Percentiles rank a stretch among this genome's conserved stretches.
phyloP scores from a whole-genome alignment of 2,329 filamentous ascomycete genomes.

The Pseudocercospora crystallina region DNA sequence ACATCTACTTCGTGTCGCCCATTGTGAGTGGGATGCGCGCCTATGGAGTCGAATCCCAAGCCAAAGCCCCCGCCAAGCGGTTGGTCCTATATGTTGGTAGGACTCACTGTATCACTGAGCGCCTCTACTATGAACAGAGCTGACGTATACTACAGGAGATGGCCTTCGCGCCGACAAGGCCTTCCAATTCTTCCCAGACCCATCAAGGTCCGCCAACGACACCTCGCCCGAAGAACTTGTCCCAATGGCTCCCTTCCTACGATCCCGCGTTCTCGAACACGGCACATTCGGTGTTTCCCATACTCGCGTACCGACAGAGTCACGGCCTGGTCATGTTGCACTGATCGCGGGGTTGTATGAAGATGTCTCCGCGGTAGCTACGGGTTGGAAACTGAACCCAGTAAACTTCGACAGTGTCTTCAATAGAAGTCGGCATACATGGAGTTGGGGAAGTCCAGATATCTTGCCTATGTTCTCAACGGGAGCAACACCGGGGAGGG shows the following conservation, averaged over 20 bases:
- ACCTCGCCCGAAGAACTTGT: constrained; percentile 66
- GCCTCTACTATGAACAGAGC: constrained; percentile 6
- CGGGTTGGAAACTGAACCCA: constrained; percentile 97
- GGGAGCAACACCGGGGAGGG: constrained; percentile 81
- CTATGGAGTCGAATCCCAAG: constrained; percentile 66
- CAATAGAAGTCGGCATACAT: constrained; percentile 93
- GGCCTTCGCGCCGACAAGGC: constrained; percentile 96
- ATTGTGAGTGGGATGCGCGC: constrained; percentile 94
- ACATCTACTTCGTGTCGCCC: constrained; percentile 97
- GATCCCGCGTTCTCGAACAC: constrained; percentile 81
- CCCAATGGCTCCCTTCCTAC: constrained; percentile 85
- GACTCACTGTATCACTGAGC: constrained; percentile 2
- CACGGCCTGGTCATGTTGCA: constrained; percentile 91
- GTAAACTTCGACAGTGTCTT: constrained; percentile 99
- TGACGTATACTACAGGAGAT: constrained; percentile 58
- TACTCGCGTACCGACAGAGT: constrained; percentile 94
- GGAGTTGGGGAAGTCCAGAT: constrained; percentile 98
- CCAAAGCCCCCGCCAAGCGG: constrained; percentile 76
- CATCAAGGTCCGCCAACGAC: constrained; percentile 60
- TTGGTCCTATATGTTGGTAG: constrained; percentile 89
- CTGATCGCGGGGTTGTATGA: constrained; percentile 96
- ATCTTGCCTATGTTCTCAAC: constrained; percentile 96
- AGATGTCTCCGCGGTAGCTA: constrained; percentile 95
- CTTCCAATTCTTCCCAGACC: constrained; percentile 89
- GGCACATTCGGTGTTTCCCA: constrained; percentile 98